phyloP scores from a whole-genome alignment of 768 basidiomycete genomes.

The Xanthoconium purpureum region DNA sequence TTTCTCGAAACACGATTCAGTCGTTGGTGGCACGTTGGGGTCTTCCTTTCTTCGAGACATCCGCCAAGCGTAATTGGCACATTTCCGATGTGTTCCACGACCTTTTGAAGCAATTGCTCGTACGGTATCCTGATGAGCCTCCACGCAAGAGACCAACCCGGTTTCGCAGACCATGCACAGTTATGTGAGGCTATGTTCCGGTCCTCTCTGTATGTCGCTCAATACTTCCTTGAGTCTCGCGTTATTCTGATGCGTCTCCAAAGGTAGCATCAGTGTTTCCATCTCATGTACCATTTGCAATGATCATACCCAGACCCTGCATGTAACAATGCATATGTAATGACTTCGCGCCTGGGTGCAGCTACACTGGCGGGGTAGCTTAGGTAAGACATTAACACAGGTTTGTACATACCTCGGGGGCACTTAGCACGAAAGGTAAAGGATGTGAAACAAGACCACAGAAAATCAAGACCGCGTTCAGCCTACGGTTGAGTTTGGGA shows the following conservation, averaged over 20 bases:
- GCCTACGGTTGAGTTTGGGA: neutral
- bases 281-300: slow-evolving; percentile 10
- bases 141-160: slow-evolving; percentile 30
- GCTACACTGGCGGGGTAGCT: too few species aligned
- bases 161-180: slow-evolving; percentile 31
- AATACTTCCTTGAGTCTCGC: neutral
- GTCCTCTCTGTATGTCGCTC: slow-evolving; percentile 7
- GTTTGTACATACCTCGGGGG: too few species aligned
- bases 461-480: too few species aligned
- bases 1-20: slow-evolving; percentile 61
- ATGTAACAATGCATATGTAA: too few species aligned
- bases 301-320: slow-evolving; percentile 4
- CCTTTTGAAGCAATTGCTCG: slow-evolving; percentile 70
- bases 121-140: slow-evolving; percentile 52
- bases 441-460: too few species aligned
- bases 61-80: slow-evolving; percentile 84
- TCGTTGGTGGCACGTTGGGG: slow-evolving; percentile 63
- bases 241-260: neutral
- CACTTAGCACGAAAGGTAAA: too few species aligned
- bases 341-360: too few species aligned
- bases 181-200: slow-evolving; percentile 33
- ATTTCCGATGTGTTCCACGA: slow-evolving; percentile 76
- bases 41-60: slow-evolving; percentile 82
- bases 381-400: too few species aligned
- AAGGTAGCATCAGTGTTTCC: slow-evolving; percentile 7